A percentile compares a stretch with the other conserved stretches of the same genome.
Conservation (phyloP, 345 rosid genomes). For the Boechera retrofracta region DNA sequence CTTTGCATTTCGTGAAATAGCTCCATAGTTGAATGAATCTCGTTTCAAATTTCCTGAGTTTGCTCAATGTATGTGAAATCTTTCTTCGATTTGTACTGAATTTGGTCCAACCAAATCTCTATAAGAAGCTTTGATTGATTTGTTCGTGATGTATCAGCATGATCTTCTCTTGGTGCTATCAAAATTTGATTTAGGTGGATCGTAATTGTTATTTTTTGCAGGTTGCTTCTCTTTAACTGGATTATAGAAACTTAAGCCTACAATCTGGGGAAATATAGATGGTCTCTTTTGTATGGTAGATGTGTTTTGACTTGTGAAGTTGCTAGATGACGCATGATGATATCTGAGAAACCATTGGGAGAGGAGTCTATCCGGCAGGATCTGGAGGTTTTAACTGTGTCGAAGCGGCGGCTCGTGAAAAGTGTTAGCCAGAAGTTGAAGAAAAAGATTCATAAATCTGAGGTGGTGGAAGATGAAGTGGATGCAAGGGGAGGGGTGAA, state of each 20-base stretch:
- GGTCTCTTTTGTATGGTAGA: constrained; percentile 24
- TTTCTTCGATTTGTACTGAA: constrained; percentile 5
- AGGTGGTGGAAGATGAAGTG: constrained; percentile 60
- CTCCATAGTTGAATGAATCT: constrained; percentile 9
- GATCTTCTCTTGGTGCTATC: too few species aligned
- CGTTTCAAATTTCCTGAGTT: not conserved
- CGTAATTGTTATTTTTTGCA: not conserved
- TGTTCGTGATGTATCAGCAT: too few species aligned
- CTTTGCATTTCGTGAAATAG: not conserved
- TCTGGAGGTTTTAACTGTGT: constrained; percentile 72
- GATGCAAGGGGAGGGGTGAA: constrained; percentile 57
- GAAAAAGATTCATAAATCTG: constrained; percentile 59
- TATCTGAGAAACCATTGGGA: constrained; percentile 53
- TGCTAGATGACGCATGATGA: constrained; percentile 47
- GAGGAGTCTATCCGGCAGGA: constrained; percentile 66
- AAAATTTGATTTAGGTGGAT: not conserved
- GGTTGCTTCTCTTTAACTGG: not conserved
- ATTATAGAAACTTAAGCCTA: not conserved
- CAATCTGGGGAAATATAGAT: constrained; percentile 14
- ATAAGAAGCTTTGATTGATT: too few species aligned
- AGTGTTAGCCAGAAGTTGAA: constrained; percentile 78
- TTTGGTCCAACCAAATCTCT: not conserved
- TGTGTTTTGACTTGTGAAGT: constrained; percentile 25
- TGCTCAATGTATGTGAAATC: constrained; percentile 27
- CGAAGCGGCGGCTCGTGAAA: constrained; percentile 76